Conservation (phyloP, 2,329 filamentous ascomycete species). For the Paramyrothecium sp. region DNA sequence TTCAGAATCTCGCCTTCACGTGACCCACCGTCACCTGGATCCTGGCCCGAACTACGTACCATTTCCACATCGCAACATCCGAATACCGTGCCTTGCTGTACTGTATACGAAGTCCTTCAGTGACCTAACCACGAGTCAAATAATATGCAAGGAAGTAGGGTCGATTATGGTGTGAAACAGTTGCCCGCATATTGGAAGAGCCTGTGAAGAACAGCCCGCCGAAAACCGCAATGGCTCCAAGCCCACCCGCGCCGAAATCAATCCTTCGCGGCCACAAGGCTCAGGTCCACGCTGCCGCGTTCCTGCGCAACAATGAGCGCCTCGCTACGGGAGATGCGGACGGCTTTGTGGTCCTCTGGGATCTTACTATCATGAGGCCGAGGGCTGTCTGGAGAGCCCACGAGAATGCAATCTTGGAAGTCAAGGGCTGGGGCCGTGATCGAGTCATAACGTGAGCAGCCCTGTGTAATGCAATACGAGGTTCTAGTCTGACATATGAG, state of each 20-base stretch:
- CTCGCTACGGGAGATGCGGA: slow-evolving; percentile 87
- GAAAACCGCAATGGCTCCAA: slow-evolving; percentile 21
- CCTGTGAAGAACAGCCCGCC: too few species aligned
- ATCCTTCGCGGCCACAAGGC: slow-evolving; percentile 84
- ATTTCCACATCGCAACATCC: too few species aligned
- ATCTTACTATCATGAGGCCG: slow-evolving; percentile 76
- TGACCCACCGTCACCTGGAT: too few species aligned
- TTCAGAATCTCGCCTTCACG: too few species aligned
- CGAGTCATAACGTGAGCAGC: slow-evolving; percentile 78
- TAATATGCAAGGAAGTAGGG: too few species aligned
- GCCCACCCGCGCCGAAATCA: slow-evolving; percentile 42
- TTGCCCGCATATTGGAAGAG: too few species aligned
- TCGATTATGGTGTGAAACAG: too few species aligned
- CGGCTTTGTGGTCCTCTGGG: slow-evolving; percentile 86
- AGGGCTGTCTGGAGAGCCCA: slow-evolving; percentile 87
- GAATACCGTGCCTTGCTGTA: too few species aligned
- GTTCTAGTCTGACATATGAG: not conserved
- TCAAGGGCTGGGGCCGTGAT: slow-evolving; percentile 68
- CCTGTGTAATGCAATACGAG: not conserved
- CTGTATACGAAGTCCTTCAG: too few species aligned
- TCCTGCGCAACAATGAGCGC: slow-evolving; percentile 71
- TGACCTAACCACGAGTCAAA: too few species aligned
- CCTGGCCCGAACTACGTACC: too few species aligned
- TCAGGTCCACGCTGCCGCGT: slow-evolving; percentile 74
- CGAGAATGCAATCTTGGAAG: slow-evolving; percentile 70